Conservation (phyloP, 2,329 filamentous ascomycete genomes). For the Claviceps cyperi region DNA sequence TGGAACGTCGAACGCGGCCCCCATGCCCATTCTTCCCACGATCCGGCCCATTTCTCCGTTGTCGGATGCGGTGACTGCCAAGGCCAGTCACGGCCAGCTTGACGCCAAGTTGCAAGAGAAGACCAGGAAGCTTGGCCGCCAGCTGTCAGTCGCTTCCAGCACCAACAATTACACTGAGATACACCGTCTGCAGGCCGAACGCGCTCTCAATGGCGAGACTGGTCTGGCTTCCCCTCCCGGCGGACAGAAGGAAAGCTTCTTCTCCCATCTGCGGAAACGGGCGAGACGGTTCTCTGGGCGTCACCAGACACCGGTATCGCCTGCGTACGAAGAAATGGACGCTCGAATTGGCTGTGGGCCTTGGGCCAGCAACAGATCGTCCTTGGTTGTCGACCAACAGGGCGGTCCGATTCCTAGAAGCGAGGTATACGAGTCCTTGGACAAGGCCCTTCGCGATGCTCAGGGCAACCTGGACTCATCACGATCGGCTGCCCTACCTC, state of each 20-base stretch:
- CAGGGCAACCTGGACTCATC: slow-evolving; percentile 33
- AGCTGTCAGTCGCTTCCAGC: slow-evolving; percentile 81
- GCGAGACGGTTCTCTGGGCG: slow-evolving; percentile 85
- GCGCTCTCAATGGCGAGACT: slow-evolving; percentile 69
- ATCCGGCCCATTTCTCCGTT: slow-evolving; percentile 92
- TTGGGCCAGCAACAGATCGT: slow-evolving; percentile 76
- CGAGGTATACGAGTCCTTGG: slow-evolving; percentile 44
- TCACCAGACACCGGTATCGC: slow-evolving; percentile 68
- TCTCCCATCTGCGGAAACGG: slow-evolving; percentile 89
- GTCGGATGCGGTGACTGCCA: slow-evolving; percentile 83
- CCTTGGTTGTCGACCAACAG: slow-evolving; percentile 57
- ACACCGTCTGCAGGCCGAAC: slow-evolving; percentile 81
- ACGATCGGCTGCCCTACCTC: slow-evolving; percentile 31
- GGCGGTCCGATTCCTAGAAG: slow-evolving; percentile 35
- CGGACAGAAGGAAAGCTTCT: slow-evolving; percentile 89
- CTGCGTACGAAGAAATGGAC: slow-evolving; percentile 74
- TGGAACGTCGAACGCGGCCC: slow-evolving; percentile 62
- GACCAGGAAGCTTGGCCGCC: slow-evolving; percentile 84
- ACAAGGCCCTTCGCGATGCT: slow-evolving; percentile 41
- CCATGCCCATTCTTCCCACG: slow-evolving; percentile 90
- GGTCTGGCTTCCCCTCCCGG: slow-evolving; percentile 63
- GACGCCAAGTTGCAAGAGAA: slow-evolving; percentile 39
- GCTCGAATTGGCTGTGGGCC: slow-evolving; percentile 84
- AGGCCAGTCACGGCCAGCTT: slow-evolving; percentile 55
- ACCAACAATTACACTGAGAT: slow-evolving; percentile 86